These are phyloP conservation scores for Cyberlindnera amylophila DNA, from an alignment of 805 yeast genomes.

Conservation along the genomic window DNA sequence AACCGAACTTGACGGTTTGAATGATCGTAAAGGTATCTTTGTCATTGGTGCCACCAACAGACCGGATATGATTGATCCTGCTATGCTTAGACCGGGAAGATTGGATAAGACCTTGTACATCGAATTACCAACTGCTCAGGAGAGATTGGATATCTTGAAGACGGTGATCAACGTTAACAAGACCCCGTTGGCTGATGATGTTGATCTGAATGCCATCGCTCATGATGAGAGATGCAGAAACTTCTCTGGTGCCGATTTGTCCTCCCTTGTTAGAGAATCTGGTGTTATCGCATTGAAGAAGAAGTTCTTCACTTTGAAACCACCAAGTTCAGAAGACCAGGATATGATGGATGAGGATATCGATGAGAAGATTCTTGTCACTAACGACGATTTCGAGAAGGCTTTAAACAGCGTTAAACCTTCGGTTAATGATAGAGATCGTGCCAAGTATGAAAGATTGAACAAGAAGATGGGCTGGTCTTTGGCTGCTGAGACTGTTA, in stretches of 20 bases:
- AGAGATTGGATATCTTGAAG: constrained; percentile 75
- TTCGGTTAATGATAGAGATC: constrained; percentile 83
- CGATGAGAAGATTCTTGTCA: constrained; percentile 48
- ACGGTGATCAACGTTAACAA: constrained; percentile 69
- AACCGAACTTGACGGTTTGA: constrained; percentile 92
- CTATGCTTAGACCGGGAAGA: constrained; percentile 96
- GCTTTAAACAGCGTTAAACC: constrained; percentile 82
- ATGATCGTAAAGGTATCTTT: constrained; percentile 87
- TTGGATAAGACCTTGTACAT: constrained; percentile 89
- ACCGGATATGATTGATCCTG: constrained; percentile 98
- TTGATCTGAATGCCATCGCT: constrained; percentile 61
- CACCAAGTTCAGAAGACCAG: constrained; percentile 36
- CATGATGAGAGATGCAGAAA: constrained; percentile 78
- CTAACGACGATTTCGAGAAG: constrained; percentile 56
- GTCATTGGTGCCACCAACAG: constrained; percentile 96
- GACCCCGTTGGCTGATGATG: constrained; percentile 67
- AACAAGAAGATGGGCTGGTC: constrained; percentile 77
- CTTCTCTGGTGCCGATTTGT: constrained; percentile 94
- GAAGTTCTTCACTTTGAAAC: constrained; percentile 54
- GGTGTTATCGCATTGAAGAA: constrained; percentile 82
- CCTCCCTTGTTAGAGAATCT: constrained; percentile 91
- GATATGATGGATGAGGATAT: constrained; percentile 44
- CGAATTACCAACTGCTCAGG: constrained; percentile 77
- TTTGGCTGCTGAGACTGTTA: constrained; percentile 30
- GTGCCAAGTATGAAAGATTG: constrained; percentile 69